A percentile compares a stretch with the other conserved stretches of the same genome.
Conservation (phyloP, 2,329 filamentous ascomycete genomes). For the Aspergillus viridinutans region DNA sequence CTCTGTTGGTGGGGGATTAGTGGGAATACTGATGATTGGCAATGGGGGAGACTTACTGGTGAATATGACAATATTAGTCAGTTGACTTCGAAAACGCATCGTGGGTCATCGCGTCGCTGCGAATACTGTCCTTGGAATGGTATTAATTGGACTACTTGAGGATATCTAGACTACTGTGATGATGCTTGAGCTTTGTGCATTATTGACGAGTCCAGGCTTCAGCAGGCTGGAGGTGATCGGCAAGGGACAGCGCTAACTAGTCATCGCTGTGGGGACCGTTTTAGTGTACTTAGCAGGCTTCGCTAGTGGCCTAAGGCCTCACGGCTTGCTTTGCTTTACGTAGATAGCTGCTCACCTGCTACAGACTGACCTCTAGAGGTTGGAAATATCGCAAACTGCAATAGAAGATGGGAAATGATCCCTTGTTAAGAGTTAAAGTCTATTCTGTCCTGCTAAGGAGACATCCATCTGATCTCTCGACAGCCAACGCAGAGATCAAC, state of each 20-base stretch:
- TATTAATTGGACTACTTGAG: not conserved
- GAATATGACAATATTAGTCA: conserved; percentile 40
- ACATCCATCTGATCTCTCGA: not conserved
- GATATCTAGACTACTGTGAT: not conserved
- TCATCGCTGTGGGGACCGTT: not conserved
- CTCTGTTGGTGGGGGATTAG: conserved; percentile 41
- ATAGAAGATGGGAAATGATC: not conserved
- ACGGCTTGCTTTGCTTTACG: not conserved
- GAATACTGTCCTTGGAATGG: not conserved
- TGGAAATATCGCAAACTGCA: not conserved
- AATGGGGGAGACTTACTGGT: conserved; percentile 42
- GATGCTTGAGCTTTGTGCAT: not conserved
- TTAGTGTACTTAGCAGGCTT: no score
- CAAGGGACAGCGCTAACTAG: not conserved
- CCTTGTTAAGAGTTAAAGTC: not conserved
- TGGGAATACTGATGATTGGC: conserved; percentile 13
- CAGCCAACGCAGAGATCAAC: conserved; percentile 67
- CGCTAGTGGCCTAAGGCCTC: not conserved
- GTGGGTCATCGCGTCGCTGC: conserved; percentile 7
- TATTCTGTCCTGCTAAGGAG: not conserved
- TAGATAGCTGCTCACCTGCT: not conserved
- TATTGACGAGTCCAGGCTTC: not conserved
- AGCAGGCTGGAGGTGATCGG: not conserved
- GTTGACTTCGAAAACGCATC: conserved; percentile 33
- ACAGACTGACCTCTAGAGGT: not conserved